Evolutionary conservation across 2,329 filamentous ascomycete genomes (phyloP).

Genomic region (Monosporascus cannonballus): DNA sequence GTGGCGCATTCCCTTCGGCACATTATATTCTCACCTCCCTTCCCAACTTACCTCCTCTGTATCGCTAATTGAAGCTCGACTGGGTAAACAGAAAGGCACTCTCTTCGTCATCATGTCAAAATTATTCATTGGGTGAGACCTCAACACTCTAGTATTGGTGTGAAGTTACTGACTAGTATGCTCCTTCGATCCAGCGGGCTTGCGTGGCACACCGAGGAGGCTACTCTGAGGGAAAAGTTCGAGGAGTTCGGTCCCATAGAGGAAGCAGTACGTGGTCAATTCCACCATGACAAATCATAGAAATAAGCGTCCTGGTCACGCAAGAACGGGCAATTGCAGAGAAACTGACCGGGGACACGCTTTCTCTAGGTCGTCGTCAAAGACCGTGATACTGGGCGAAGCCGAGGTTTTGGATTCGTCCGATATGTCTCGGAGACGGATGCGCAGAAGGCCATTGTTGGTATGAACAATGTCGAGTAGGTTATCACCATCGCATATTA

Average conservation of each 20-base stretch:
- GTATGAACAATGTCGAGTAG: conserved; percentile 89
- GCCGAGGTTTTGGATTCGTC: conserved; percentile 96
- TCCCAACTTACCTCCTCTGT: background rate
- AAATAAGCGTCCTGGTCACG: background rate
- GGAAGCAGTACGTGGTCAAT: conserved; percentile 73
- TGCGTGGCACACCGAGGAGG: conserved; percentile 95
- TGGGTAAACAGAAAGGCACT: conserved; percentile 4
- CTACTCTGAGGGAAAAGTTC: conserved; percentile 81
- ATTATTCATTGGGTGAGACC: conserved; percentile 83
- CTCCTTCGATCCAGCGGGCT: conserved; percentile 62
- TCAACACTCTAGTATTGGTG: conserved; percentile 3
- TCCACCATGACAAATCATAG: conserved; percentile 4
- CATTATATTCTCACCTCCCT: background rate
- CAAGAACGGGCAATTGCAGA: background rate
- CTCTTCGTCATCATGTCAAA: conserved; percentile 65
- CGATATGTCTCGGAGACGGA: conserved; percentile 74
- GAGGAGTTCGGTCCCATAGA: conserved; percentile 86
- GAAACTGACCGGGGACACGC: too few species aligned
- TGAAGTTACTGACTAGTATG: conserved; percentile 4
- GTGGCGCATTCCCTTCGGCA: too few species aligned
- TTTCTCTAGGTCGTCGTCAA: conserved; percentile 80
- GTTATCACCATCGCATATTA: conserved; percentile 23
- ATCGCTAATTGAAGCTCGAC: conserved; percentile 6
- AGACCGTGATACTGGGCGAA: conserved; percentile 92
- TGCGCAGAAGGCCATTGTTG: conserved; percentile 68